Conservation (phyloP, 495 filamentous ascomycete species). For the Astrocystis sublimbata region DNA sequence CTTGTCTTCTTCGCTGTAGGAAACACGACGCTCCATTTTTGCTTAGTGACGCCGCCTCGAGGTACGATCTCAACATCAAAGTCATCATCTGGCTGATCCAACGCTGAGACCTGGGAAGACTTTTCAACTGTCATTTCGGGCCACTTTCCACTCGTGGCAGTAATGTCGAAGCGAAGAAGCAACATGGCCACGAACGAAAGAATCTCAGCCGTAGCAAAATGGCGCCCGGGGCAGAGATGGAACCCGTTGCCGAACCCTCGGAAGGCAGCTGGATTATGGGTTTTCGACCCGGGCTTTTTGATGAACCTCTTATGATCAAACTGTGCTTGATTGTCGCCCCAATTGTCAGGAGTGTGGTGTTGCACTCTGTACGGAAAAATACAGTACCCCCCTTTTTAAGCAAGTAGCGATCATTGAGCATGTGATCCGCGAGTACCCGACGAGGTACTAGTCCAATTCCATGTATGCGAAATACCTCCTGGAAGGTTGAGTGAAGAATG, state of each 20-base stretch:
- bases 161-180: conserved; percentile 17
- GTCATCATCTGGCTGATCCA: background rate
- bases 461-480: background rate
- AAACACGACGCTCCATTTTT: too few species aligned
- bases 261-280: conserved; percentile 26
- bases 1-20: too few species aligned
- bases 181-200: conserved; percentile 13
- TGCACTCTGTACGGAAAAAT: conserved; percentile 17
- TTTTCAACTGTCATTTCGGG: background rate
- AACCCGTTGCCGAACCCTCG: conserved; percentile 29
- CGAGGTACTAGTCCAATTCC: background rate
- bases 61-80: too few species aligned
- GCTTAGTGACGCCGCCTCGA: too few species aligned
- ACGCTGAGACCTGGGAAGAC: background rate
- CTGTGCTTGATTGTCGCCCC: conserved; percentile 21
- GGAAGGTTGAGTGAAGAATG: background rate
- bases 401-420: background rate
- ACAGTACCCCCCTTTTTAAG: conserved; percentile 9
- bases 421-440: background rate
- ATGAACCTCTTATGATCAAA: conserved; percentile 30
- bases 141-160: background rate
- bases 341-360: conserved; percentile 18
- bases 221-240: conserved; percentile 30
- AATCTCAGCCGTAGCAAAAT: conserved; percentile 32
- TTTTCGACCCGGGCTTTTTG: background rate